phyloP scores from a whole-genome alignment of 164 flowering plant genomes.

The Taxillus chinensis region DNA sequence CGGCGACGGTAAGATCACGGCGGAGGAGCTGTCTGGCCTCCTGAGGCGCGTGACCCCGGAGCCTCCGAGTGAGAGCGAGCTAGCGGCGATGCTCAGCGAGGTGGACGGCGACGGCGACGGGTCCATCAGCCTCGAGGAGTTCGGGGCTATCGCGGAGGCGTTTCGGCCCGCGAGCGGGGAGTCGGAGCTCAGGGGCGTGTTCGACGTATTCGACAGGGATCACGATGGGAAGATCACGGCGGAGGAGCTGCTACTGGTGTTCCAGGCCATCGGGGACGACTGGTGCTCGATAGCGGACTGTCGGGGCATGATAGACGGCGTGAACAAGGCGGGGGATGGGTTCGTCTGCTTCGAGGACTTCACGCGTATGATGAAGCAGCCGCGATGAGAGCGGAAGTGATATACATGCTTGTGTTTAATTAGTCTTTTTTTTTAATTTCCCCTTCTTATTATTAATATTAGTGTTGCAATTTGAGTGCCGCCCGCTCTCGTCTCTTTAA shows the following conservation, averaged over 20 bases:
- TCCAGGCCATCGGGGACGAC: conserved; percentile 49
- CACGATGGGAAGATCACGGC: conserved; percentile 77
- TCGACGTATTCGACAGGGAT: conserved; percentile 62
- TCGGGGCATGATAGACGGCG: conserved; percentile 60
- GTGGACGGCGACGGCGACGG: conserved; percentile 2
- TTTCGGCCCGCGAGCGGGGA: conserved; percentile 31
- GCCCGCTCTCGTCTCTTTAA: too few relatives aligned
- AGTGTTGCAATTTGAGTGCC: too few relatives aligned
- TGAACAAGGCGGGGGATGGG: conserved; percentile 65
- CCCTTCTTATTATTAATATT: too few relatives aligned
- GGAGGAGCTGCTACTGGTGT: conserved; percentile 53
- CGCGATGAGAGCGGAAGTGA: neutral
- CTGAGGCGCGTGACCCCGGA: neutral
- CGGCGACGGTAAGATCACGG: conserved; percentile 5
- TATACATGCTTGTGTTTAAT: too few relatives aligned
- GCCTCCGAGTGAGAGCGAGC: neutral
- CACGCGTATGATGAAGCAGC: conserved; percentile 52
- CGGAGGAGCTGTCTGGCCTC: neutral
- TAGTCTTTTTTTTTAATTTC: too few relatives aligned
- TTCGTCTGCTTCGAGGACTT: conserved; percentile 85
- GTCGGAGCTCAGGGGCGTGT: conserved; percentile 50
- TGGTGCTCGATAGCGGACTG: conserved; percentile 82
- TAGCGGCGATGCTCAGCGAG: neutral
- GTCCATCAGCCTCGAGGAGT: neutral
- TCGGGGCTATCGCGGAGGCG: conserved; percentile 8